These are phyloP conservation scores for Pelargonium nanum DNA, from an alignment of 345 rosid genomes.

Conservation along the genomic window DNA sequence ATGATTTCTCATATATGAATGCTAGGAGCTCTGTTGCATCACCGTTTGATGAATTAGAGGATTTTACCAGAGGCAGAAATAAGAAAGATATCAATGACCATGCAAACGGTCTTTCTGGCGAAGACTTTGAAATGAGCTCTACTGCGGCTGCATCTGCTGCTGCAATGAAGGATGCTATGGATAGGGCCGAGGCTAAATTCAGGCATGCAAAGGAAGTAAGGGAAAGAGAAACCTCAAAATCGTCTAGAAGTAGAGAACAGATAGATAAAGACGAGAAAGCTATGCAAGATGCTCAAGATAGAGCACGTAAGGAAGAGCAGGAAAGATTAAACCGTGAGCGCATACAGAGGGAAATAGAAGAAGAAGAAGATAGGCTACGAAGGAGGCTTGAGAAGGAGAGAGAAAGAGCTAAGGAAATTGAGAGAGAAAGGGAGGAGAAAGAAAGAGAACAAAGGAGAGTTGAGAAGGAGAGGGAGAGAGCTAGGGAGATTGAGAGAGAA, in stretches of 20 bases:
- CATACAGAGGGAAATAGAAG: conserved; percentile 19
- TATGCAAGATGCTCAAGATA: conserved; percentile 21
- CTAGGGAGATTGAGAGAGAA: conserved; percentile 44
- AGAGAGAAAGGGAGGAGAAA: conserved; percentile 26
- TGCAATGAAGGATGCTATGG: conserved; percentile 45
- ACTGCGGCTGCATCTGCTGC: conserved; percentile 32
- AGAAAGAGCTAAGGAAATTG: conserved; percentile 19
- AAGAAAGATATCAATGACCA: conserved; percentile 17
- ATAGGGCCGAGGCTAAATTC: conserved; percentile 42
- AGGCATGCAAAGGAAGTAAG: conserved; percentile 24
- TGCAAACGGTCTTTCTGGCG: conserved; percentile 17
- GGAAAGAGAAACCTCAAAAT: conserved; percentile 25
- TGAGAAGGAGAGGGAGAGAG: conserved; percentile 47
- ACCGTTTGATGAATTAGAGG: conserved; percentile 26
- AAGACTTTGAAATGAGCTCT: conserved; percentile 24
- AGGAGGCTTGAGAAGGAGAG: conserved; percentile 25
- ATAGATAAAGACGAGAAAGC: conserved; percentile 22
- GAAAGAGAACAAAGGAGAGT: conserved; percentile 33
- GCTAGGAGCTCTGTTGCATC: conserved; percentile 16
- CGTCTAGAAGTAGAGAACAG: conserved; percentile 29
- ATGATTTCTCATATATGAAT: conserved; percentile 13
- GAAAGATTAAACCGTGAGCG: conserved; percentile 17
- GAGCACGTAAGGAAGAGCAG: conserved; percentile 24
- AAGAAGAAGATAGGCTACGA: conserved; percentile 34
- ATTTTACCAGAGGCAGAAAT: conserved; percentile 18